phyloP scores from a whole-genome alignment of 176 grass and related monocot species.

The Thalia dealbata region DNA sequence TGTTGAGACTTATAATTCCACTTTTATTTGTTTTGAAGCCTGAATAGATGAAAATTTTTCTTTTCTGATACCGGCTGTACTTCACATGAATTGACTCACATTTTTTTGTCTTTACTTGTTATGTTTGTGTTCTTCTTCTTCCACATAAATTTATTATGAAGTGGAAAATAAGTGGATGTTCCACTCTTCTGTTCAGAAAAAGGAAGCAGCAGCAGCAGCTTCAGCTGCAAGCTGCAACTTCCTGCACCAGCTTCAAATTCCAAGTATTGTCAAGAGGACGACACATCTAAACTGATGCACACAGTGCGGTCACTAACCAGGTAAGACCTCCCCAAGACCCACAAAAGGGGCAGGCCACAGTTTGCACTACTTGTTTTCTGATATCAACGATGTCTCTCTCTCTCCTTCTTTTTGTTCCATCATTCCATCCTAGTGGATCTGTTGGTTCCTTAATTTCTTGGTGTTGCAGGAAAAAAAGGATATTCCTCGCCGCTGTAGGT shows the following conservation, averaged over 20 bases:
- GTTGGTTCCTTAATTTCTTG: background rate
- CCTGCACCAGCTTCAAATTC: background rate
- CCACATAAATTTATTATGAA: background rate
- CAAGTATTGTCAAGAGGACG: background rate
- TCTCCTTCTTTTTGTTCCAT: background rate
- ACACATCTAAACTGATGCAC: background rate
- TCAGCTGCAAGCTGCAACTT: too few species aligned
- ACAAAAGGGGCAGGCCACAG: background rate
- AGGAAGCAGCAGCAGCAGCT: background rate
- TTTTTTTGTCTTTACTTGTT: background rate
- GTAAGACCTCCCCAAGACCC: background rate
- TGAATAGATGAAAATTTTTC: background rate
- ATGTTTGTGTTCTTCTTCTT: background rate
- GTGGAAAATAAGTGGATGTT: background rate
- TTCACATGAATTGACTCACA: background rate
- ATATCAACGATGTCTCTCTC: background rate
- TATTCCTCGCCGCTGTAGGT: too few species aligned
- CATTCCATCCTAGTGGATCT: background rate
- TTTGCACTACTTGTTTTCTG: background rate
- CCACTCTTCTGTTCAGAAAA: background rate
- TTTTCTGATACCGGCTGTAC: background rate
- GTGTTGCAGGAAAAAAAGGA: too few species aligned
- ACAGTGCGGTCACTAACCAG: background rate
- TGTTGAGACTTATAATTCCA: background rate
- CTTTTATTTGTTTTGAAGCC: background rate